Evolutionary conservation across 768 basidiomycete genomes (phyloP), one percentile per base, ranked within the genome.

Genomic region (Termitomyces sp.): DNA sequence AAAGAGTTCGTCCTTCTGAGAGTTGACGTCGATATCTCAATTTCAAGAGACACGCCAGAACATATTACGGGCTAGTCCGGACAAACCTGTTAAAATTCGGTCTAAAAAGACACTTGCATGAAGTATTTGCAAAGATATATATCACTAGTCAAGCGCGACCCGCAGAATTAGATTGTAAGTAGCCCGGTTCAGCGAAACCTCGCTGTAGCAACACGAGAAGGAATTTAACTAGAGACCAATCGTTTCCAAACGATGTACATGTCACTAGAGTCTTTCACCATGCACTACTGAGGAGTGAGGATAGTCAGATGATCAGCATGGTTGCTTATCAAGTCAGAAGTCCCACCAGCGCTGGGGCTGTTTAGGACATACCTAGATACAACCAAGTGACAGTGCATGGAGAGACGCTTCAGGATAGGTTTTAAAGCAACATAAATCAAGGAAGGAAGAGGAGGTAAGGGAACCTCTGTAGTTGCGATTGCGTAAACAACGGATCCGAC

Each of bases 401-500:
- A 19, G n/a, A 22, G 15, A 19, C 1, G 3, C 4, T 38, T 26
- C 17, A 1, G 17, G n/a, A 12, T 12, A 28, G n/a, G 6, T 19
- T 8, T 28, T 15, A 37, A 12, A 17, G 28, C 14, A 5, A 24
- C 10, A 14, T 10, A 12, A 7, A 34, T 14, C 28, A 22, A 37
- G 7, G 42, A 37, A 11, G 32, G n/a, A 48, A 37, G 26, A n/a
- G 19, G 32, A 59, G 10, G 9, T 9, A 7, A 9, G 30, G 8
- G 10, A 9, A 2, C 9, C 30, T 32, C 9, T 32, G 30, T 32
- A 32, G 30, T 2, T 32, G 30, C 30, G 7, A 32, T 54, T 60
- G 59, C 51, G 53, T 52, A 34, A 54, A 55, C 54, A 56, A 44
- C 70, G 71, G 71, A 66, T 61, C 68, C 71, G 71, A 69, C 53